Evolutionary conservation across 495 filamentous ascomycete species (phyloP).

Genomic region (Lophiotrema nucula): DNA sequence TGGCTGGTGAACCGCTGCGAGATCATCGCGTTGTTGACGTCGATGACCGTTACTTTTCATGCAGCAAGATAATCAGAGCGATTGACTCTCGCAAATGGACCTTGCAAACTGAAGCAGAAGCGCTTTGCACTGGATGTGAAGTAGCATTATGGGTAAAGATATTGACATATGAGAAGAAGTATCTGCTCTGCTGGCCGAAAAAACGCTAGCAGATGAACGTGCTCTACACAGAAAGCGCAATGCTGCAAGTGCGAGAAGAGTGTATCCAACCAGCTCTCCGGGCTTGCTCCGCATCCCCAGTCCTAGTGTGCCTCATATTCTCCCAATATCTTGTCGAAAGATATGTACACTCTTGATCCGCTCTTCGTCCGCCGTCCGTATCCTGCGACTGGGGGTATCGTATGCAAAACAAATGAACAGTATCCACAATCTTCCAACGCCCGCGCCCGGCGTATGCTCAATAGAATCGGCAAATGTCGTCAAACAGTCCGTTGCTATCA

Average conservation of each 20-base stretch:
- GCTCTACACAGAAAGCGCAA: background rate
- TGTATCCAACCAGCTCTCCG: background rate
- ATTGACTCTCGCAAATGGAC: too few relatives aligned
- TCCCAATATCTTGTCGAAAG: conserved; percentile 7
- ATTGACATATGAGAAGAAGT: background rate
- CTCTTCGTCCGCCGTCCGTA: background rate
- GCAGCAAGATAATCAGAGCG: too few relatives aligned
- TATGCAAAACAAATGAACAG: conserved; percentile 27
- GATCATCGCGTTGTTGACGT: conserved; percentile 3
- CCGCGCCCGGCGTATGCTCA: conserved; percentile 8
- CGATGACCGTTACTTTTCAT: background rate
- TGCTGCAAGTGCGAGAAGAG: background rate
- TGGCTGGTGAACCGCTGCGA: background rate
- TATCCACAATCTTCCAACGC: conserved; percentile 27
- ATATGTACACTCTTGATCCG: background rate
- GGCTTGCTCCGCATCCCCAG: background rate
- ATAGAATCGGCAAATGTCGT: conserved; percentile 20
- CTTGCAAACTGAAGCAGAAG: too few relatives aligned
- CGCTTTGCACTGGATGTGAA: too few relatives aligned
- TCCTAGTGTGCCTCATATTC: background rate
- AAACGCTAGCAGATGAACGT: background rate
- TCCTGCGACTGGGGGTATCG: conserved; percentile 32
- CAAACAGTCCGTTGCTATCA: conserved; percentile 19
- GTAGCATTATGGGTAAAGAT: background rate
- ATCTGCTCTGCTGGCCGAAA: background rate